phyloP scores from a whole-genome alignment of 495 filamentous ascomycete genomes.

The Tuber umbilicatum region DNA sequence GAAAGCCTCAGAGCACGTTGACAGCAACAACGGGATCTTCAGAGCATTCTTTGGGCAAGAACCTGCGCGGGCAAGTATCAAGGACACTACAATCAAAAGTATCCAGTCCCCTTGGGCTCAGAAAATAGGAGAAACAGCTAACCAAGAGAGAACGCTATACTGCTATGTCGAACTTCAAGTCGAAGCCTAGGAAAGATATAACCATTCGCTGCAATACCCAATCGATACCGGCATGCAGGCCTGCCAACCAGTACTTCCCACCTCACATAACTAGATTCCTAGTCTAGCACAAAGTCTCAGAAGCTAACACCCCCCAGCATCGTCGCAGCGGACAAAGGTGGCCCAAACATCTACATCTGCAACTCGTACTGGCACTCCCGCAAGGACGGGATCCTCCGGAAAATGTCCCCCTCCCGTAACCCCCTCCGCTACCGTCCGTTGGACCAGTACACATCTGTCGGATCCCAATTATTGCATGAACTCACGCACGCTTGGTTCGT shows the following conservation, averaged over 20 bases:
- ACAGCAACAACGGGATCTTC: background rate
- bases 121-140: background rate
- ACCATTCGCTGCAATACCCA: background rate
- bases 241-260: background rate
- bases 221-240: background rate
- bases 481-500: background rate
- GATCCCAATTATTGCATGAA: background rate
- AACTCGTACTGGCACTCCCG: slow-evolving; percentile 1
- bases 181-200: background rate
- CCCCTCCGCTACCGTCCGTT: background rate
- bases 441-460: background rate
- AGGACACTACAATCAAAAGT: background rate
- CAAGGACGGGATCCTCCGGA: background rate
- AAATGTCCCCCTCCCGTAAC: background rate
- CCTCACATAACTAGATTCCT: background rate
- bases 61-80: background rate
- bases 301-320: background rate
- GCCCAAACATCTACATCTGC: background rate
- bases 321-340: background rate
- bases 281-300: background rate
- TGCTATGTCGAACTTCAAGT: background rate
- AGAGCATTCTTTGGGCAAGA: background rate
- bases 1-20: background rate
- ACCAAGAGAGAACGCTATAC: background rate
- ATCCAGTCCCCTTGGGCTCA: background rate